These are phyloP conservation scores for Otatea glauca DNA, from an alignment of 176 grass and related monocot genomes.

Conservation along the genomic window DNA sequence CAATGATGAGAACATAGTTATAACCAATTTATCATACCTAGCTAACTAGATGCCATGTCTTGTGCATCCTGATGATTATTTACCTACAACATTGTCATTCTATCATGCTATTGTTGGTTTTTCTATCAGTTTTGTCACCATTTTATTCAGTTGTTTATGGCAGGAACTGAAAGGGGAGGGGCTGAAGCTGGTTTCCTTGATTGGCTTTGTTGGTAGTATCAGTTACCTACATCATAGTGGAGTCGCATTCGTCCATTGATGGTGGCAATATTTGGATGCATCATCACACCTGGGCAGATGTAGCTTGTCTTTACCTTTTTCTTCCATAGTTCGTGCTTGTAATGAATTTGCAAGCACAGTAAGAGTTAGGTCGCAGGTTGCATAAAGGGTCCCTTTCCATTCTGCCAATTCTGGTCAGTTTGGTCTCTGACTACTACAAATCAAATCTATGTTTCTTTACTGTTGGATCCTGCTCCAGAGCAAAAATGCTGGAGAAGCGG, in stretches of 20 bases:
- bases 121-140: neutral
- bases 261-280: slow-evolving; percentile 72
- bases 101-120: slow-evolving; percentile 10
- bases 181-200: slow-evolving; percentile 41
- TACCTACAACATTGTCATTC: neutral
- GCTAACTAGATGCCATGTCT: neutral
- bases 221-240: slow-evolving; percentile 46
- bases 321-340: slow-evolving; percentile 35
- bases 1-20: neutral
- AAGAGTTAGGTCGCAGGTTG: slow-evolving; percentile 46
- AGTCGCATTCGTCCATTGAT: slow-evolving; percentile 55
- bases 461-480: slow-evolving; percentile 52
- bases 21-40: neutral
- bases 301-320: slow-evolving; percentile 52
- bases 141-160: neutral
- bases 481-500: slow-evolving; percentile 58
- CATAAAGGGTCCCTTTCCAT: slow-evolving; percentile 49
- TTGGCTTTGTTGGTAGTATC: neutral
- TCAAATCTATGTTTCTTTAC: slow-evolving; percentile 27
- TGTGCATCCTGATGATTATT: neutral
- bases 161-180: slow-evolving; percentile 45
- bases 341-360: slow-evolving; percentile 38
- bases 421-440: slow-evolving; percentile 46
- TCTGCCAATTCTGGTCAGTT: slow-evolving; percentile 52
- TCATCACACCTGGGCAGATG: slow-evolving; percentile 62